These are phyloP conservation scores for Fusarium sp. DNA, from an alignment of 2,329 filamentous ascomycete species.

Conservation along the genomic window DNA sequence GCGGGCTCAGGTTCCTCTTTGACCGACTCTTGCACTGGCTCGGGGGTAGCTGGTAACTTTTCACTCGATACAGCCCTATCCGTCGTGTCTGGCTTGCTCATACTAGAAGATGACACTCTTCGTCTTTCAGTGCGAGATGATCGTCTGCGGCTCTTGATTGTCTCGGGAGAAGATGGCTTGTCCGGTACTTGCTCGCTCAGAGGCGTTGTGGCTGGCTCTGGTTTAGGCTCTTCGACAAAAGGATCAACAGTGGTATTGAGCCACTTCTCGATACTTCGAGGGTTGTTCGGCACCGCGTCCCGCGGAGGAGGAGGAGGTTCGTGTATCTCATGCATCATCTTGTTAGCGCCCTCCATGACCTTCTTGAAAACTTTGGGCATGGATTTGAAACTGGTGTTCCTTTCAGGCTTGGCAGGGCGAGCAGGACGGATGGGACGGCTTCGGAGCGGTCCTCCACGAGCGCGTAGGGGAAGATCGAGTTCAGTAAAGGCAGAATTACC, in stretches of 20 bases:
- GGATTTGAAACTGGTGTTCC: constrained; percentile 71
- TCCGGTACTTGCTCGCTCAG: constrained; percentile 26
- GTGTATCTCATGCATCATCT: constrained; percentile 73
- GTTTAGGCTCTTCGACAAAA: constrained; percentile 64
- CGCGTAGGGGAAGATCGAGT: constrained; percentile 66
- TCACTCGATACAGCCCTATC: constrained; percentile 28
- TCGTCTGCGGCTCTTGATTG: constrained; percentile 40
- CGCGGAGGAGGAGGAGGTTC: constrained; percentile 63
- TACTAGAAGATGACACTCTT: constrained; percentile 41
- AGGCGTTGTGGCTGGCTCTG: constrained; percentile 32
- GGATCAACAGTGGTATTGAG: constrained; percentile 74
- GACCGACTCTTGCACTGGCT: constrained; percentile 14
- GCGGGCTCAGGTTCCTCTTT: constrained; percentile 21
- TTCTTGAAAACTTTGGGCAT: constrained; percentile 76
- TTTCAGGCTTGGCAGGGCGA: constrained; percentile 61
- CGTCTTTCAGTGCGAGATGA: constrained; percentile 47
- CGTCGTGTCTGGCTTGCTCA: constrained; percentile 35
- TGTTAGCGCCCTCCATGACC: constrained; percentile 74
- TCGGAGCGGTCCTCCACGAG: constrained; percentile 61
- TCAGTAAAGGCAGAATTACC: constrained; percentile 78
- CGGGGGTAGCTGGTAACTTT: constrained; percentile 12
- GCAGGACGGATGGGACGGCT: constrained; percentile 55
- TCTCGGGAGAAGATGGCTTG: constrained; percentile 41
- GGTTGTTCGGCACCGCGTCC: constrained; percentile 66
- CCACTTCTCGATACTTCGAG: constrained; percentile 77